phyloP scores from a whole-genome alignment of 2,329 filamentous ascomycete species.

The Trichophyton simii region DNA sequence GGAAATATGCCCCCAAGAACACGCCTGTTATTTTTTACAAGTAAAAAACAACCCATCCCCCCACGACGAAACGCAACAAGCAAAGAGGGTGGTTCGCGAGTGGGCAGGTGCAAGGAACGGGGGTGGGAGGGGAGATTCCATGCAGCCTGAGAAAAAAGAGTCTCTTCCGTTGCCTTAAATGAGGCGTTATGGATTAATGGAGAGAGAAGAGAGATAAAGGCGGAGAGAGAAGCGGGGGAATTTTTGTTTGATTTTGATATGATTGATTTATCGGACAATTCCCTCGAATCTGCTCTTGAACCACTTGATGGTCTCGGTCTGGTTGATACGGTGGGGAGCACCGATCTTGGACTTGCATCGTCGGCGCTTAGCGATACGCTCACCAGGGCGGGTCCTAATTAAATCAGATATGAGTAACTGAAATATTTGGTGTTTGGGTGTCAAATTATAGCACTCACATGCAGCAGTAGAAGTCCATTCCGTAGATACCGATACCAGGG shows the following conservation, averaged over 20 bases:
- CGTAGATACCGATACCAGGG: slow-evolving; percentile 95
- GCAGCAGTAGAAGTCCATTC: slow-evolving; percentile 99
- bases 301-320: slow-evolving; percentile 94
- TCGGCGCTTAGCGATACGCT: slow-evolving; percentile 92
- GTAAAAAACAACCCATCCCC: not conserved
- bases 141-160: not conserved
- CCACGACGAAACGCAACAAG: not conserved
- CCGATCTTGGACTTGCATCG: slow-evolving; percentile 80
- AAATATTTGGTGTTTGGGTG: not conserved
- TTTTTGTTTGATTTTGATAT: not conserved
- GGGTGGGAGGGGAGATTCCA: not conserved
- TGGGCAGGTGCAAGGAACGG: not conserved
- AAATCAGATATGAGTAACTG: not conserved
- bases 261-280: slow-evolving; percentile 76
- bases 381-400: slow-evolving; percentile 77
- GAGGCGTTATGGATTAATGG: not conserved
- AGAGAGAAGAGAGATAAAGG: not conserved
- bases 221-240: not conserved
- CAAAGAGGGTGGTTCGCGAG: not conserved
- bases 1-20: not conserved
- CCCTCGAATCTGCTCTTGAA: slow-evolving; percentile 94
- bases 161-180: not conserved
- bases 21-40: not conserved
- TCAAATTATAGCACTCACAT: slow-evolving; percentile 48
- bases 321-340: slow-evolving; percentile 81